Evolutionary conservation across 1,284 basidiomycete genomes (phyloP).

Genomic region (Austropuccinia psidii): DNA sequence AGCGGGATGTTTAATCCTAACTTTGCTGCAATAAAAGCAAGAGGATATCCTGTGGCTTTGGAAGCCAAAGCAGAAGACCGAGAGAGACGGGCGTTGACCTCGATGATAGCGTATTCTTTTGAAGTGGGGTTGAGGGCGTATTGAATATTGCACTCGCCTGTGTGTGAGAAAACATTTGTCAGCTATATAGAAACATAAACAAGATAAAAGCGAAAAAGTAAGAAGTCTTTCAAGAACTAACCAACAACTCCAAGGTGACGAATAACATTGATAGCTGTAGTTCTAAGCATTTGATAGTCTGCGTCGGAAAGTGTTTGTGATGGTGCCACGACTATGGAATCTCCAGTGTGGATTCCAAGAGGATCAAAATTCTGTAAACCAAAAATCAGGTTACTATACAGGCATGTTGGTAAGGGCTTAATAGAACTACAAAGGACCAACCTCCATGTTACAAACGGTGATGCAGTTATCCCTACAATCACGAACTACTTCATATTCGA

Average conservation of each 20-base stretch:
- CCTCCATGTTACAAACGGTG: slow-evolving; percentile 99
- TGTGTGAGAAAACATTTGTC: background rate
- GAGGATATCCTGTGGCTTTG: slow-evolving; percentile 95
- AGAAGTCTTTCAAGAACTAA: background rate
- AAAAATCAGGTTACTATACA: slow-evolving; percentile 18
- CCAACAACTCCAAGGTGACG: slow-evolving; percentile 90
- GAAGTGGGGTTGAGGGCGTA: slow-evolving; percentile 93
- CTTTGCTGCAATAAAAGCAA: slow-evolving; percentile 97
- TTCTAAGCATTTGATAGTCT: slow-evolving; percentile 98
- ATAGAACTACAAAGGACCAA: slow-evolving; percentile 51
- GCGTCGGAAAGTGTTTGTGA: slow-evolving; percentile 95
- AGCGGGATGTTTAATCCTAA: slow-evolving; percentile 92
- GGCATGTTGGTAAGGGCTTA: slow-evolving; percentile 15
- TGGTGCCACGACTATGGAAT: slow-evolving; percentile 97
- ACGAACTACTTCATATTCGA: slow-evolving; percentile 98
- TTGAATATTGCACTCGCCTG: slow-evolving; percentile 92
- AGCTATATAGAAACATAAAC: background rate
- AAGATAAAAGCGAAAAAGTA: background rate
- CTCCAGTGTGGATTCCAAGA: slow-evolving; percentile 94
- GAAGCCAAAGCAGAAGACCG: slow-evolving; percentile 95
- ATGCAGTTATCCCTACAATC: slow-evolving; percentile 97
- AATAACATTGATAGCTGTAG: slow-evolving; percentile 95
- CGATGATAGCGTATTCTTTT: slow-evolving; percentile 97
- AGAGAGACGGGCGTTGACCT: slow-evolving; percentile 98
- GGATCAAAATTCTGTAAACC: slow-evolving; percentile 84